Percentiles rank a stretch among this genome's conserved stretches.
These are phyloP conservation scores for Euphorbia tirucalli DNA, from an alignment of 345 rosid genomes.

Conservation along the genomic window DNA sequence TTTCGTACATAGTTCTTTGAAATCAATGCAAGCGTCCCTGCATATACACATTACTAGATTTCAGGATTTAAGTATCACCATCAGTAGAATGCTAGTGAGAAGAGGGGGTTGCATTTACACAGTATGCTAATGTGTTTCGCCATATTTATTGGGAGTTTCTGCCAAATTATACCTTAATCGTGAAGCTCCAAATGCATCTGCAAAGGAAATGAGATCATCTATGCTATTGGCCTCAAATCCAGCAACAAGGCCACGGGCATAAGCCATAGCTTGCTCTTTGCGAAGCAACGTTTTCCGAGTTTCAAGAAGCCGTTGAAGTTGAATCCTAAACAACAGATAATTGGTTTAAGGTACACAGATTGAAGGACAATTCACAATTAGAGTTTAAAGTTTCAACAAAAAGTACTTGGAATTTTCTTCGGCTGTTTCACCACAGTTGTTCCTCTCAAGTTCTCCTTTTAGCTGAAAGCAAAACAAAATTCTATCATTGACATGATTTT, in stretches of 20 bases:
- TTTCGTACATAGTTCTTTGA: conserved; percentile 72
- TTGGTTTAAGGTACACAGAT: conserved; percentile 8
- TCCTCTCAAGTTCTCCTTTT: conserved; percentile 40
- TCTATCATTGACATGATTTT: not conserved
- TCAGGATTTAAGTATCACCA: conserved; percentile 5
- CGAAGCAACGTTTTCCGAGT: conserved; percentile 63
- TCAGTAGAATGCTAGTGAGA: not conserved
- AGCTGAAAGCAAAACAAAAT: conserved; percentile 17
- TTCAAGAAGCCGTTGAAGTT: conserved; percentile 70
- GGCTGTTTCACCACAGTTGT: conserved; percentile 25
- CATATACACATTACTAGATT: conserved; percentile 12
- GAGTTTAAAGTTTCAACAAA: not conserved
- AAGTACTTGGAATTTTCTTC: conserved; percentile 74
- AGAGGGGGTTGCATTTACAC: not conserved
- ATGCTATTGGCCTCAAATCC: conserved; percentile 65
- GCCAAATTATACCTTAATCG: conserved; percentile 50
- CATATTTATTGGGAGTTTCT: not conserved
- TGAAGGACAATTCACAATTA: not conserved
- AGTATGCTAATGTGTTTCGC: not conserved
- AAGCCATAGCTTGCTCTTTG: conserved; percentile 86
- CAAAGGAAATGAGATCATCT: conserved; percentile 68
- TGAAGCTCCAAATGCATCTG: conserved; percentile 81
- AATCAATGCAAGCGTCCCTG: conserved; percentile 72
- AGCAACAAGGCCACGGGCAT: conserved; percentile 77
- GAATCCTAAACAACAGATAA: conserved; percentile 45